Conservation (phyloP, 1,139 yeast species). For the Debaryomyces nepalensis region DNA sequence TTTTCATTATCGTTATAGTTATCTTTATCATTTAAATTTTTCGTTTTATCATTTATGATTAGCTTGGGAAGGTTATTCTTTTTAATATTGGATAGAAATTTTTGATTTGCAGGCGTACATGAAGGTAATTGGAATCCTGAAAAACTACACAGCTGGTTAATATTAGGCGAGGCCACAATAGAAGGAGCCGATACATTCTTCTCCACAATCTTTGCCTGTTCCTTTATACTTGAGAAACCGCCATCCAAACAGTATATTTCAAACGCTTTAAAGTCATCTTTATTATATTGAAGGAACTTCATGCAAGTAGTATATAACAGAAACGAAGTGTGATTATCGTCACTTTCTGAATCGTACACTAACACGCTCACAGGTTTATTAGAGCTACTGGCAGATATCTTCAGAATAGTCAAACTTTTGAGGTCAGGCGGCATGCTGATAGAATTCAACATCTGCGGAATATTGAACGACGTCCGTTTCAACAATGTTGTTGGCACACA, state of each 20-base stretch:
- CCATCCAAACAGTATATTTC: constrained; percentile 38
- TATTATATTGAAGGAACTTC: constrained; percentile 38
- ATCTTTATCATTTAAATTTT: constrained; percentile 17
- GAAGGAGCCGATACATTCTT: neutral
- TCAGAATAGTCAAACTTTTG: constrained; percentile 24
- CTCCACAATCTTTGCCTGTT: constrained; percentile 1
- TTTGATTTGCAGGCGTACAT: constrained; percentile 36
- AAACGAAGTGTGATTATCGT: constrained; percentile 33
- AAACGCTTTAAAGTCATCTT: constrained; percentile 21
- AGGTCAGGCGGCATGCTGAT: constrained; percentile 28
- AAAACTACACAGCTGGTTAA: constrained; percentile 16
- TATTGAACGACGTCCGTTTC: constrained; percentile 39
- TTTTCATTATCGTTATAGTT: constrained; percentile 33
- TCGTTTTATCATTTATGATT: constrained; percentile 16
- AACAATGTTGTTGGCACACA: constrained; percentile 49
- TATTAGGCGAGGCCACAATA: neutral
- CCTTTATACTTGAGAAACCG: constrained; percentile 34
- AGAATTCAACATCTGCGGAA: constrained; percentile 36
- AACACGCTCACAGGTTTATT: constrained; percentile 37
- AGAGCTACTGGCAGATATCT: constrained; percentile 15
- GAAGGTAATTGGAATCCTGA: constrained; percentile 45
- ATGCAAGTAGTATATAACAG: constrained; percentile 46
- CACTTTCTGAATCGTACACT: constrained; percentile 53
- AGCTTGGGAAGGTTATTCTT: constrained; percentile 28
- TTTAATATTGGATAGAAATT: constrained; percentile 38